Evolutionary conservation across 495 filamentous ascomycete species (phyloP).

Genomic region (Penicillium verhagenii): DNA sequence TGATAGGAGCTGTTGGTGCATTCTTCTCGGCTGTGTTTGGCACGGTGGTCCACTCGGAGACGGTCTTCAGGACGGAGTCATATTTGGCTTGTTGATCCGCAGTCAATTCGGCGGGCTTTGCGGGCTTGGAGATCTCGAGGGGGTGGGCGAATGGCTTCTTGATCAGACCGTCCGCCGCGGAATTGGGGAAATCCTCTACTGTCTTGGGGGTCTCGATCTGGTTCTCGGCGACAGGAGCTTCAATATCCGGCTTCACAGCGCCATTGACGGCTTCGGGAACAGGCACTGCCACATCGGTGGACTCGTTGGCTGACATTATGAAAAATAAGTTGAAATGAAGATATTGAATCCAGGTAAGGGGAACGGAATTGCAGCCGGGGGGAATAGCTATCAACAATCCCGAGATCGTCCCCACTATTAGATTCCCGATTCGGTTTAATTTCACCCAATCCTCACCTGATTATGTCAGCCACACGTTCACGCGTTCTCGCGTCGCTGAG

Average conservation of each 20-base stretch:
- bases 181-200: conserved; percentile 43
- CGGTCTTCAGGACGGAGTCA: conserved; percentile 64
- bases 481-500: conserved; percentile 20
- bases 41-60: conserved; percentile 68
- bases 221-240: conserved; percentile 10
- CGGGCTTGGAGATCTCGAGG: conserved; percentile 52
- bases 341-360: not conserved
- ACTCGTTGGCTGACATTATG: conserved; percentile 17
- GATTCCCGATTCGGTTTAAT: conserved; percentile 7
- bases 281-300: conserved; percentile 4
- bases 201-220: conserved; percentile 14
- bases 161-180: conserved; percentile 49
- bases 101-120: conserved; percentile 55
- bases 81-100: conserved; percentile 84
- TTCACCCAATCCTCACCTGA: conserved; percentile 18
- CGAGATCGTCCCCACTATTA: conserved; percentile 1
- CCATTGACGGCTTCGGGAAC: conserved; percentile 17
- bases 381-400: not conserved
- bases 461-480: conserved; percentile 25
- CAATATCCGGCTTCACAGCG: conserved; percentile 16
- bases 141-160: conserved; percentile 72
- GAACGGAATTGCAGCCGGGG: not conserved
- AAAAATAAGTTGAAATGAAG: not conserved
- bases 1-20: conserved; percentile 62
- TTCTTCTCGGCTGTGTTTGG: conserved; percentile 58